A percentile compares a stretch with the other conserved stretches of the same genome.
Conservation (phyloP, 345 rosid genomes). For the Hevea brasiliensis region DNA sequence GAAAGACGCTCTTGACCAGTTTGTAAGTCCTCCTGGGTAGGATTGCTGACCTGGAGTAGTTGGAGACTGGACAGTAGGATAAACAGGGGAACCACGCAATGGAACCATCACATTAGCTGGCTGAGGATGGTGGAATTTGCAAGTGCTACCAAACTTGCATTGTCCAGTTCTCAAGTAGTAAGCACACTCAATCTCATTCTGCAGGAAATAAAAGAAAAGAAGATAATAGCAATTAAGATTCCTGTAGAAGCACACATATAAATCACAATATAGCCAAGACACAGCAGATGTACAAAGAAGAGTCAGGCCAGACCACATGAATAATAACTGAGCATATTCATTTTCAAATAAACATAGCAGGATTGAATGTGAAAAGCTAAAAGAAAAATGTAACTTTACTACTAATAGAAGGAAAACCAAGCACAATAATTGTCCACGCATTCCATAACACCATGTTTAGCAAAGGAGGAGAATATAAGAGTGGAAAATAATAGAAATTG, state of each 20-base stretch:
- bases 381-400: background rate
- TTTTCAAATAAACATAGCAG: background rate
- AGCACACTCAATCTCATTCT: slow-evolving; percentile 90
- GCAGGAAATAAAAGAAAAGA: slow-evolving; percentile 26
- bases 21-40: slow-evolving; percentile 57
- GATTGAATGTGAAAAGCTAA: background rate
- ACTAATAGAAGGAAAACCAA: background rate
- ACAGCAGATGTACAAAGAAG: background rate
- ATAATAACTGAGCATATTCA: background rate
- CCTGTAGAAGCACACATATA: background rate
- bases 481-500: too few relatives aligned
- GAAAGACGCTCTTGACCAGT: slow-evolving; percentile 89
- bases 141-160: slow-evolving; percentile 90
- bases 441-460: background rate
- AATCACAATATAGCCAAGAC: background rate
- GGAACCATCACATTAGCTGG: slow-evolving; percentile 83
- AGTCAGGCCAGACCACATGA: background rate
- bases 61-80: slow-evolving; percentile 75
- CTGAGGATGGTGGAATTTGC: slow-evolving; percentile 97
- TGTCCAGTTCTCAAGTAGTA: slow-evolving; percentile 95
- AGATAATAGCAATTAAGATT: background rate
- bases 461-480: too few relatives aligned
- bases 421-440: background rate
- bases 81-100: slow-evolving; percentile 66
- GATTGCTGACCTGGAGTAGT: slow-evolving; percentile 74